These are phyloP conservation scores for Naganishia sp. DNA, from an alignment of 1,284 basidiomycete genomes.

Conservation along the genomic window DNA sequence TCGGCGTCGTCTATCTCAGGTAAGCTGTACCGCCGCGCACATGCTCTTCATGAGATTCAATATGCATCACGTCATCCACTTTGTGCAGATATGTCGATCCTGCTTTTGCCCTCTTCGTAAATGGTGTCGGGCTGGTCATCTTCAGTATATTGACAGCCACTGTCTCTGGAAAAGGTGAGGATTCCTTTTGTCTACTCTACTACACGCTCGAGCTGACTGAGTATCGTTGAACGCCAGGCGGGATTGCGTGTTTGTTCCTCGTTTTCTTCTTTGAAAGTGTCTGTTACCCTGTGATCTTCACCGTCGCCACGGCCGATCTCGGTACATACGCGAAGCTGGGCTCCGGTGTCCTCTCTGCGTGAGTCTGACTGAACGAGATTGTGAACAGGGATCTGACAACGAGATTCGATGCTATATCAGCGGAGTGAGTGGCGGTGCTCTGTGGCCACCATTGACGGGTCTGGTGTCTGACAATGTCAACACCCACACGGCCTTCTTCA, in stretches of 20 bases:
- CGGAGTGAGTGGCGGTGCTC: constrained; percentile 42
- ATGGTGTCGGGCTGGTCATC: constrained; percentile 39
- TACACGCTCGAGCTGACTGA: background rate
- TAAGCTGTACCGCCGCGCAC: background rate
- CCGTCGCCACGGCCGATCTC: constrained; percentile 42
- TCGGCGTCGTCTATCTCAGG: constrained; percentile 42
- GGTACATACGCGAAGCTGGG: constrained; percentile 43
- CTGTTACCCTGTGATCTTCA: constrained; percentile 47
- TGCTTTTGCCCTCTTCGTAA: constrained; percentile 40
- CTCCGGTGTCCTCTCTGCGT: constrained; percentile 39
- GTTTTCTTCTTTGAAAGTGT: constrained; percentile 44
- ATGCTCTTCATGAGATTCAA: no score
- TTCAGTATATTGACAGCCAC: constrained; percentile 41
- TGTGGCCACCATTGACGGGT: constrained; percentile 39
- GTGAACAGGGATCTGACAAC: background rate
- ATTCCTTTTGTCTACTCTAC: background rate
- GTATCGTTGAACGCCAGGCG: constrained; percentile 25
- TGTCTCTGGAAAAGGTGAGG: constrained; percentile 36
- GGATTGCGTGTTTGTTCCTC: constrained; percentile 44
- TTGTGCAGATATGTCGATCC: constrained; percentile 38
- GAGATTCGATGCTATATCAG: background rate
- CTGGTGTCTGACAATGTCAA: constrained; percentile 36
- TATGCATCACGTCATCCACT: background rate
- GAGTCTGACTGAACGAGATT: background rate
- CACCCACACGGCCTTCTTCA: constrained; percentile 39